Base-by-base conservation (phyloP, 495 filamentous ascomycete species). In the Neurospora sp. region DNA sequence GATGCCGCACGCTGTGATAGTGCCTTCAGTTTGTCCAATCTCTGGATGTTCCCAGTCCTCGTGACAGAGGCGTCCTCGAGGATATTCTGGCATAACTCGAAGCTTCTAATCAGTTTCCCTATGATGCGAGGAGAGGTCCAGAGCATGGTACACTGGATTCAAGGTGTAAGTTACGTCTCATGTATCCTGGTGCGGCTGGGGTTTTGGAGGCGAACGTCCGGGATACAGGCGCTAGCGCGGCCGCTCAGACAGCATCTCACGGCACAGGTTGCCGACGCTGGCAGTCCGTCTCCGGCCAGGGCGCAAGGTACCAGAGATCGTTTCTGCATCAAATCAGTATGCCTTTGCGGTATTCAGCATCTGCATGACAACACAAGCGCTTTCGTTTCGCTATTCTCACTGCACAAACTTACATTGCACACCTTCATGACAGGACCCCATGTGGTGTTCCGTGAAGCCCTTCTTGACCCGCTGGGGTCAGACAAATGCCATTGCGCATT, bases 181-280 rank as follows among this genome's bases (percentile, higher is more conserved):
- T 66, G 27, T 66, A 35, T 62, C 54, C 54, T 18, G 54, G 54
- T 66, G 27, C 54, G 27, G 78, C 81, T 76, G 74, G 80, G 81
- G 77, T 79, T 37, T 41, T 76, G 78, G 77, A 81, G 77, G 80
- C 79, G 81, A 80, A 77, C 48, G 69, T 73, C 71, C 62, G 69
- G 75, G 75, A 73, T 14, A 70, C 73, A 69, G 73, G 75, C 73
- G 76, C 74, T 77, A 75, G 79, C 74, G 74, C 75, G 71, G 75
- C 74, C 76, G 75, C 71, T 72, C 31, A 39, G 42, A 46, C 31
- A 41, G 18, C 31, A 73, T 71, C 76, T 77, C 74, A 72, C 59
- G 73, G 73, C 72, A 74, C 76, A 75, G 71, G 27, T 77, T 75
- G 71, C 73, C 71, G 31, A 71, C 46, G 72, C 74, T 73, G 76